A percentile compares a stretch with the other conserved stretches of the same genome.
Conservation (phyloP, 2,329 filamentous ascomycete species). For the Aspergillus persii region DNA sequence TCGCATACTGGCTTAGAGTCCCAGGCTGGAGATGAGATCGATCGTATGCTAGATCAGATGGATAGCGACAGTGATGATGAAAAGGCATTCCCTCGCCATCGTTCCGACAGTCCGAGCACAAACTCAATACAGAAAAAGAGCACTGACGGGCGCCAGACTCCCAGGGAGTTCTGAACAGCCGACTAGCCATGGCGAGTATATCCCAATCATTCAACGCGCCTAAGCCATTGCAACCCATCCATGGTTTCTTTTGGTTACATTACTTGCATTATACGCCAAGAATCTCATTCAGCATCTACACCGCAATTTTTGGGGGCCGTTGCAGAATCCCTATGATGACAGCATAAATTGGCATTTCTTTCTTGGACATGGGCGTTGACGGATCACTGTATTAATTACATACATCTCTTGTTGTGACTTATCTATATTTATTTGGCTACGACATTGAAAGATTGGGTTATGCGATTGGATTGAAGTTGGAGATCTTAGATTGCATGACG, state of each 20-base stretch:
- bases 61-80: constrained; percentile 39
- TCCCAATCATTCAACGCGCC: background rate
- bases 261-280: background rate
- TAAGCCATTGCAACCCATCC: background rate
- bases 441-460: background rate
- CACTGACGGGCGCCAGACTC: background rate
- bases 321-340: background rate
- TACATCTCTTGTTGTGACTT: too few relatives aligned
- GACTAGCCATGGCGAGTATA: background rate
- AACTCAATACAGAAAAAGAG: background rate
- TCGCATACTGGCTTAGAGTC: constrained; percentile 26
- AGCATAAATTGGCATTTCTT: background rate
- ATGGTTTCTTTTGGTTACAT: background rate
- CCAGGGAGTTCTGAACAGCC: background rate
- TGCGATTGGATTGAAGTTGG: background rate
- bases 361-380: background rate
- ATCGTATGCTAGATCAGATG: constrained; percentile 43
- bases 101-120: background rate
- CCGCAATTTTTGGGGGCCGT: background rate
- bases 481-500: background rate
- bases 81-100: constrained; percentile 1
- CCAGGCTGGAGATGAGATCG: constrained; percentile 40
- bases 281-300: background rate
- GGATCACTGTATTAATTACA: background rate
- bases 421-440: background rate